phyloP scores from a whole-genome alignment of 2,329 filamentous ascomycete species.

The Hypoxylon sp. region DNA sequence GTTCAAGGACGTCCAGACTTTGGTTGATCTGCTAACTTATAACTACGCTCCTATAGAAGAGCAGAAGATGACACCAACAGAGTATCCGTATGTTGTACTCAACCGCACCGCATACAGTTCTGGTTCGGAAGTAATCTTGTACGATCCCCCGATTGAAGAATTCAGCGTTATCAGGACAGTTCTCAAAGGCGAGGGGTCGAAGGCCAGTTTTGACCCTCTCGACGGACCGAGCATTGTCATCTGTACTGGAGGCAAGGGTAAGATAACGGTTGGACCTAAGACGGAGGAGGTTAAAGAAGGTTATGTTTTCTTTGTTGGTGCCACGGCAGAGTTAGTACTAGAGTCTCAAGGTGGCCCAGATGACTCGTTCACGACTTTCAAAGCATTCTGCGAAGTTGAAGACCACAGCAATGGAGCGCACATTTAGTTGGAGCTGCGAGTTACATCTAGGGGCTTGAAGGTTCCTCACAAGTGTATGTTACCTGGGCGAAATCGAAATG shows the following conservation, averaged over 20 bases:
- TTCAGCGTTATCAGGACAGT: slow-evolving; percentile 90
- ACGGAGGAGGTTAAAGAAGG: slow-evolving; percentile 80
- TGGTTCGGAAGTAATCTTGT: slow-evolving; percentile 79
- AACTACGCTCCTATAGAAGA: slow-evolving; percentile 93
- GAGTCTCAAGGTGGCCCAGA: slow-evolving; percentile 74
- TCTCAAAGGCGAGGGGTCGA: slow-evolving; percentile 78
- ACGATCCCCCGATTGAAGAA: slow-evolving; percentile 97
- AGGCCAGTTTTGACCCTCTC: slow-evolving; percentile 89
- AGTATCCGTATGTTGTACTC: slow-evolving; percentile 88
- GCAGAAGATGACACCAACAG: slow-evolving; percentile 90
- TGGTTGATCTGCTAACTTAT: slow-evolving; percentile 94
- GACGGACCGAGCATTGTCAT: slow-evolving; percentile 93
- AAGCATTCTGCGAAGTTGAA: slow-evolving; percentile 91
- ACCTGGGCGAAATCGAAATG: slow-evolving; percentile 1
- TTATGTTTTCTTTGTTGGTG: slow-evolving; percentile 87
- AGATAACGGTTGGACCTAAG: slow-evolving; percentile 87
- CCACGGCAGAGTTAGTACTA: slow-evolving; percentile 85
- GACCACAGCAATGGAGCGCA: slow-evolving; percentile 58
- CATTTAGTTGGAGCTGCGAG: slow-evolving; percentile 13
- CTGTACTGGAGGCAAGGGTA: slow-evolving; percentile 86
- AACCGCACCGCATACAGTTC: slow-evolving; percentile 87
- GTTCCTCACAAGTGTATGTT: background rate
- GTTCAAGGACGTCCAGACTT: slow-evolving; percentile 93
- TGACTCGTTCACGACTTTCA: slow-evolving; percentile 87
- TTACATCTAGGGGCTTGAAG: slow-evolving; percentile 1